These are phyloP conservation scores for Plenodomus biglobosus DNA, from an alignment of 2,329 filamentous ascomycete species.

Conservation along the genomic window DNA sequence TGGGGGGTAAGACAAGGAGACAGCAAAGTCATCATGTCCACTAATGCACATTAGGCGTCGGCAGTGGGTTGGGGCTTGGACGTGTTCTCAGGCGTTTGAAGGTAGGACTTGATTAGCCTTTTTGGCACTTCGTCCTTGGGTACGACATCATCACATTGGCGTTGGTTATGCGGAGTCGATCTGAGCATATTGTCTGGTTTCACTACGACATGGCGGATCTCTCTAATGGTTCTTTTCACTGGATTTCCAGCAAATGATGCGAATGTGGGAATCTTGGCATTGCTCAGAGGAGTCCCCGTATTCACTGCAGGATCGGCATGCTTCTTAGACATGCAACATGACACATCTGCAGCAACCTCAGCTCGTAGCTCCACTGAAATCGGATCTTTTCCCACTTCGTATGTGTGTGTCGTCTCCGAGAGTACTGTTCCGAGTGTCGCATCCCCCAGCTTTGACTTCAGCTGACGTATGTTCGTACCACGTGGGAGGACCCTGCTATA, in stretches of 20 bases:
- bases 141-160: neutral
- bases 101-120: slow-evolving; percentile 19
- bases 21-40: slow-evolving; percentile 23
- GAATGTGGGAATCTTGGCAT: too few relatives aligned
- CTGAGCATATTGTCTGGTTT: neutral
- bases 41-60: slow-evolving; percentile 31
- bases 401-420: neutral
- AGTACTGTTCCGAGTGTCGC: neutral
- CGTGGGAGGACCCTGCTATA: slow-evolving; percentile 4
- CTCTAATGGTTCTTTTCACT: neutral
- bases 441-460: neutral
- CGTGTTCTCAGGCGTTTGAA: slow-evolving; percentile 5
- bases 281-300: too few relatives aligned
- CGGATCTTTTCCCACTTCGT: too few relatives aligned
- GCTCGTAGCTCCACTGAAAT: neutral
- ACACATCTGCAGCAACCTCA: too few relatives aligned
- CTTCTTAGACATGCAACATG: too few relatives aligned
- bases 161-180: neutral
- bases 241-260: neutral
- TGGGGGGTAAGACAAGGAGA: slow-evolving; percentile 34
- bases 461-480: slow-evolving; percentile 14
- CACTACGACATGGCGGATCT: neutral
- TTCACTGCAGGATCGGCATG: too few relatives aligned
- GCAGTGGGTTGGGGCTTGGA: slow-evolving; percentile 1
- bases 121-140: slow-evolving; percentile 1